Evolutionary conservation across 768 basidiomycete species (phyloP), one percentile per base, ranked within the genome.

Genomic region (Sistotremastrum suecicum): DNA sequence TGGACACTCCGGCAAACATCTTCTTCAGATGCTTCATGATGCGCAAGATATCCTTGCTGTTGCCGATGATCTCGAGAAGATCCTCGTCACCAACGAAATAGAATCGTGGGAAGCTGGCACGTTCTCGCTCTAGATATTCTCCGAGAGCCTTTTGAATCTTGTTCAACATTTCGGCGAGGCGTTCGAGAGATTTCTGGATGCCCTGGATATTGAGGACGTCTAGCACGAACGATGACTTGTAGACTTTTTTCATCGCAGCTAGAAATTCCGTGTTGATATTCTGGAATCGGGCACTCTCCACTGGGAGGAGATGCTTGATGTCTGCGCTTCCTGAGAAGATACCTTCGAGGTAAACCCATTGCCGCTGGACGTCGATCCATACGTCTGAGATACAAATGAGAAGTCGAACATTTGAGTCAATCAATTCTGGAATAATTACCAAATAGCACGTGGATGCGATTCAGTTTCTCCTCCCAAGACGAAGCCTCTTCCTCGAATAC

Each of bases 41-140:
- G 36, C 95, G 84, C 39, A 90, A 65, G 54, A 98, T 95, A 58
- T 98, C 92, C 63, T 97, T 99, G 74, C 90, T 95, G 68, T 99
- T 99, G 51, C 95, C 95, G 52, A 99, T 98, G 55, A 99, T 99
- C 63, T 99, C 95, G 51, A 99, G 72, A 50, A 99, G 66, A 60
- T 99, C 95, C 59, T 99, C 95, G 63, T 99, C 95, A 56, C 95
- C 95, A 44, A 99, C 91, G 56, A 99, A 99, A 66, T 99, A 99
- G 70, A 99, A 99, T 5, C 95, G 86, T 56, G 95, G 95, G 77
- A 99, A 99, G 0, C 89, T 90, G 3, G 94, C 82, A 46, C 95
- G 82, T 58, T 99, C 95, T 45, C 95, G 80, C 58, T 99, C 95
- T 30, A 99, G 75, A 58, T 99, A 99, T 69, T 99, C 95, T 62